These are phyloP conservation scores for Aspergillus sp. DNA, from an alignment of 2,329 filamentous ascomycete genomes.

Conservation along the genomic window DNA sequence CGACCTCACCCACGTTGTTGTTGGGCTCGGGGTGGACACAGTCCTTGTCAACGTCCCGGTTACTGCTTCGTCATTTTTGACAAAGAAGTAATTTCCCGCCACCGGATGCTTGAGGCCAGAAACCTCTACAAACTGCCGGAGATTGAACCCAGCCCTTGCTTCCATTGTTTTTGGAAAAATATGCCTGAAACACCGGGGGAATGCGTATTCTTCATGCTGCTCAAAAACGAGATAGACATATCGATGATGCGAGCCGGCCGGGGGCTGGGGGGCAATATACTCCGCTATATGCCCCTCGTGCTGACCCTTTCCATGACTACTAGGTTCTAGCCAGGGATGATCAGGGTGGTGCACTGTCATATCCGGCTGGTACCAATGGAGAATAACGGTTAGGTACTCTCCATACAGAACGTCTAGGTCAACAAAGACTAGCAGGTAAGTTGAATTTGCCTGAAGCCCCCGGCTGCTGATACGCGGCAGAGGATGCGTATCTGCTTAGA, in stretches of 20 bases:
- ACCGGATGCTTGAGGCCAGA: constrained; percentile 30
- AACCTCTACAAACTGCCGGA: constrained; percentile 33
- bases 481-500: constrained; percentile 8
- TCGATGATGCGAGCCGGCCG: constrained; percentile 25
- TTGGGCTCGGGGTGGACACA: constrained; percentile 10
- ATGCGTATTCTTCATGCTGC: constrained; percentile 26
- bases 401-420: constrained; percentile 25
- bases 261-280: constrained; percentile 34
- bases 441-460: constrained; percentile 8
- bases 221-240: constrained; percentile 34
- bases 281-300: constrained; percentile 1
- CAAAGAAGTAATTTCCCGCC: constrained; percentile 41
- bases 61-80: constrained; percentile 27
- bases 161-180: constrained; percentile 29
- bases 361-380: constrained; percentile 31
- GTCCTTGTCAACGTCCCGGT: constrained; percentile 4
- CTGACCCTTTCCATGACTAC: not conserved
- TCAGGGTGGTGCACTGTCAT: constrained; percentile 1
- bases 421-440: constrained; percentile 26
- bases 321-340: not conserved
- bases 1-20: constrained; percentile 22
- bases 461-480: constrained; percentile 20
- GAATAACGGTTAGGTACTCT: constrained; percentile 16
- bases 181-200: constrained; percentile 31
- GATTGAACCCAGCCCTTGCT: constrained; percentile 35